A percentile compares a stretch with the other conserved stretches of the same genome.
Evolutionary conservation across 2,329 filamentous ascomycete genomes (phyloP).

Genomic region (Elsinoe australis): DNA sequence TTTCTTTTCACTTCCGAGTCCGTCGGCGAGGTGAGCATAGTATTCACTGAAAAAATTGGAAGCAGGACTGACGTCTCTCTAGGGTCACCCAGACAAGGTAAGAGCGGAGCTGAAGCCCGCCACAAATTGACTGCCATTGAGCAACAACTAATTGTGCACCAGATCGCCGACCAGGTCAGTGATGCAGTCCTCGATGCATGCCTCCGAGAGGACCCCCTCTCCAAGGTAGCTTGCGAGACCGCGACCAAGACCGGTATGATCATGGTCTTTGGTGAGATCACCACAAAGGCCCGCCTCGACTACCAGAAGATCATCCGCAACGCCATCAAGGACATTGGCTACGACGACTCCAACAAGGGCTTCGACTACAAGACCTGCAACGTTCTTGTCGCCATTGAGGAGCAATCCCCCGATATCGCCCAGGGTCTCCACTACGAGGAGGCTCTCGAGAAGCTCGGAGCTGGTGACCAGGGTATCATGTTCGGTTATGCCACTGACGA

Average conservation of each 20-base stretch:
- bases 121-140: conserved; percentile 20
- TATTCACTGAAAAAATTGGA: conserved; percentile 11
- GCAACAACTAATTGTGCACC: neutral
- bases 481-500: conserved; percentile 99
- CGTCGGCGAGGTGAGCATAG: conserved; percentile 43
- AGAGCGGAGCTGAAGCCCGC: neutral
- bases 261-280: conserved; percentile 98
- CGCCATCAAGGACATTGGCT: conserved; percentile 97
- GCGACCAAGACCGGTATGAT: conserved; percentile 99
- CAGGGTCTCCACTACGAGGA: conserved; percentile 98
- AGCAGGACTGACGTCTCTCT: conserved; percentile 8
- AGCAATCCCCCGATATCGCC: conserved; percentile 97
- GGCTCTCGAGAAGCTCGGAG: conserved; percentile 93
- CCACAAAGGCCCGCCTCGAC: conserved; percentile 89
- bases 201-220: conserved; percentile 85
- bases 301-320: conserved; percentile 96
- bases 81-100: conserved; percentile 31
- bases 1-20: conserved; percentile 45
- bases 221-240: conserved; percentile 97
- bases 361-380: conserved; percentile 99
- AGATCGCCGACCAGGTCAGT: conserved; percentile 73
- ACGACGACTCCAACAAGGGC: conserved; percentile 92
- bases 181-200: conserved; percentile 99
- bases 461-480: conserved; percentile 99
- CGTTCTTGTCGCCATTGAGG: conserved; percentile 95